Base-by-base conservation (phyloP, 305 asterid species). In the Fraxinus velutina region DNA sequence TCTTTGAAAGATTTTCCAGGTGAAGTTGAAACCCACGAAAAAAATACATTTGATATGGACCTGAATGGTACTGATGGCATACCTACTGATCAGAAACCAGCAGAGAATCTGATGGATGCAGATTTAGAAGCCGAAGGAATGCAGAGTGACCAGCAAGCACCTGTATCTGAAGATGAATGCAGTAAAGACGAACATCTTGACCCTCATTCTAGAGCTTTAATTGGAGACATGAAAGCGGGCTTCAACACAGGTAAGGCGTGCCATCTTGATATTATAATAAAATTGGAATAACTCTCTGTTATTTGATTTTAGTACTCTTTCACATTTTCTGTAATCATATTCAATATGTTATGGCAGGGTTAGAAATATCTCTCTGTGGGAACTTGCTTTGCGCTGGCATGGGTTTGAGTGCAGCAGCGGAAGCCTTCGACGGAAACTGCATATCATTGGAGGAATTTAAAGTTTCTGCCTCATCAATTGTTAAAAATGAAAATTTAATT, bases 291-390 rank as follows among this genome's bases (percentile, higher is more conserved):
- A 2, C 81, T 68, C 36, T 75, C 79, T 57, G 78, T 62, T 60
- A 37, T 32, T 82, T 37, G 75, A 70, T 70, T 78, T 79, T 77
- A 32, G 39, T 77, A 76, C 79, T 50, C 50, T 64, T 64, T 62
- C 81, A 77, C 39, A 39, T 44, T 39, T 33, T 64, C 70, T 77
- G 37, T 29, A 68, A 29, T 5, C 55, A 37, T 71, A 36, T 52
- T 76, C 50, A 74, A 77, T 81, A 64, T 70, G 36, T 83, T 32
- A 72, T 57, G 76, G 83, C 91, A 93, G 97, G 93, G 79, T 77
- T 92, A 42, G 97, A 92, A 83, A 81, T 93, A 71, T 92, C 98
- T 75, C 89, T 94, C n/a, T 94, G 98, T 71, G 85, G 91, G 66
- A 88, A 89, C 82, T 60, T 87, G 85, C 95, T 94, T 85, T 90